Percentiles rank a stretch among this genome's conserved stretches.
Conservation (phyloP, 2,329 filamentous ascomycete genomes). For the Chrysosporium queenslandicum region DNA sequence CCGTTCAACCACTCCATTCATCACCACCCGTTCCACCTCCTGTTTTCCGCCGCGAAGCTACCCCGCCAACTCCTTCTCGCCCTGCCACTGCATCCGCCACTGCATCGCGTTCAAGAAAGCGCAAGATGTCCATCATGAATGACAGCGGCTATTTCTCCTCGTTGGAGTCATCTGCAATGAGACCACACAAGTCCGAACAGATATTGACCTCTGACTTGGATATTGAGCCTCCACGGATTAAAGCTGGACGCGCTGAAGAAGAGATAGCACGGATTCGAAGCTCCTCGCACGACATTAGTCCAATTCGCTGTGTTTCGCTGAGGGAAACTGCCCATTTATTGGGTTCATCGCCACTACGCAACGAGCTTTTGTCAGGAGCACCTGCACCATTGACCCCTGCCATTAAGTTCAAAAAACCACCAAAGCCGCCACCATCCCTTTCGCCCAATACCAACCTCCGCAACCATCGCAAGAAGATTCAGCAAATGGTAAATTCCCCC, state of each 20-base stretch:
- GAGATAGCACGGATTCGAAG: constrained; percentile 88
- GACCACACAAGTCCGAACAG: constrained; percentile 55
- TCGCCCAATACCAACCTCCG: constrained; percentile 89
- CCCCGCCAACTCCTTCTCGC: constrained; percentile 59
- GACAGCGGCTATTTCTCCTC: constrained; percentile 98
- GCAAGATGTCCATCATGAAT: constrained; percentile 68
- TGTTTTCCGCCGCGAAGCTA: constrained; percentile 53
- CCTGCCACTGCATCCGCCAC: constrained; percentile 55
- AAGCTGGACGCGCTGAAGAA: constrained; percentile 84
- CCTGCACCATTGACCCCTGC: constrained; percentile 72
- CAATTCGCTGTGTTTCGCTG: constrained; percentile 45
- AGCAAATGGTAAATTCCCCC: constrained; percentile 71
- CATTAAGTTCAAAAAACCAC: constrained; percentile 64
- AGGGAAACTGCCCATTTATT: constrained; percentile 27
- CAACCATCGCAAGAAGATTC: constrained; percentile 75
- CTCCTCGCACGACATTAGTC: constrained; percentile 79
- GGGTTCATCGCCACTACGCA: constrained; percentile 61
- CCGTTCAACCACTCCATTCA: constrained; percentile 59
- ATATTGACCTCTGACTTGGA: constrained; percentile 64
- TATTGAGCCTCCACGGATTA: constrained; percentile 66
- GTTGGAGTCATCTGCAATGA: constrained; percentile 77
- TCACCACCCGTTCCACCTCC: constrained; percentile 70
- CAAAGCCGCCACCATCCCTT: constrained; percentile 60
- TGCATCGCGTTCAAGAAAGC: constrained; percentile 56
- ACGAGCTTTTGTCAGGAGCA: constrained; percentile 42